A percentile compares a stretch with the other conserved stretches of the same genome.
These are phyloP conservation scores for Lactifluus pinguis DNA, from an alignment of 768 basidiomycete genomes.

Conservation along the genomic window DNA sequence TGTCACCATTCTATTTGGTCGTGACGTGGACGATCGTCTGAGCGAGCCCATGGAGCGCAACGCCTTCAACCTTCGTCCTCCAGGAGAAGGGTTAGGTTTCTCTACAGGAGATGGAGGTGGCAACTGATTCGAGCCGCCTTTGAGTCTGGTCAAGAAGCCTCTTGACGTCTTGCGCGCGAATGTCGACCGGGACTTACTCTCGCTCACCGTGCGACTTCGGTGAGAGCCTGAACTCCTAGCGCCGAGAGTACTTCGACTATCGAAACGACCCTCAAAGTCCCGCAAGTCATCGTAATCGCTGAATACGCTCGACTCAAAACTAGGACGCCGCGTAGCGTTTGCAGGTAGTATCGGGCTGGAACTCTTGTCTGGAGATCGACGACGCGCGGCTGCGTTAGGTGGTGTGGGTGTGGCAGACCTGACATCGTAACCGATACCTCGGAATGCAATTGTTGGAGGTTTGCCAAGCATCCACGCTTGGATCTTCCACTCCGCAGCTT, in stretches of 20 bases:
- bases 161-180: slow-evolving; percentile 52
- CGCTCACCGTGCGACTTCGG: slow-evolving; percentile 26
- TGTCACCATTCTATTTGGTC: slow-evolving; percentile 23
- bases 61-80: slow-evolving; percentile 54
- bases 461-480: slow-evolving; percentile 98
- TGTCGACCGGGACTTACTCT: slow-evolving; percentile 27
- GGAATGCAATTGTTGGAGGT: slow-evolving; percentile 73
- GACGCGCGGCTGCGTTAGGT: slow-evolving; percentile 12
- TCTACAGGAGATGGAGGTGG: slow-evolving; percentile 40
- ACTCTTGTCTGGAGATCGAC: slow-evolving; percentile 14
- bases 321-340: slow-evolving; percentile 50
- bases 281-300: slow-evolving; percentile 84
- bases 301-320: slow-evolving; percentile 61
- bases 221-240: slow-evolving; percentile 29
- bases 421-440: slow-evolving; percentile 76
- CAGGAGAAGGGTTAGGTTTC: slow-evolving; percentile 25
- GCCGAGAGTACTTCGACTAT: slow-evolving; percentile 67
- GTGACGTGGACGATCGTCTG: slow-evolving; percentile 36
- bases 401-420: slow-evolving; percentile 18
- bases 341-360: slow-evolving; percentile 19
- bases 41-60: slow-evolving; percentile 77
- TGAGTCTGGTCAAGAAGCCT: slow-evolving; percentile 59
- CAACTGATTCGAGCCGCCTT: slow-evolving; percentile 36
- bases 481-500: slow-evolving; percentile 95
- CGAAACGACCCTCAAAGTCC: slow-evolving; percentile 82